Percentiles rank a stretch among this genome's conserved stretches.
Evolutionary conservation across 441 rosid species (phyloP).

Genomic region (Erysimum cheiri): DNA sequence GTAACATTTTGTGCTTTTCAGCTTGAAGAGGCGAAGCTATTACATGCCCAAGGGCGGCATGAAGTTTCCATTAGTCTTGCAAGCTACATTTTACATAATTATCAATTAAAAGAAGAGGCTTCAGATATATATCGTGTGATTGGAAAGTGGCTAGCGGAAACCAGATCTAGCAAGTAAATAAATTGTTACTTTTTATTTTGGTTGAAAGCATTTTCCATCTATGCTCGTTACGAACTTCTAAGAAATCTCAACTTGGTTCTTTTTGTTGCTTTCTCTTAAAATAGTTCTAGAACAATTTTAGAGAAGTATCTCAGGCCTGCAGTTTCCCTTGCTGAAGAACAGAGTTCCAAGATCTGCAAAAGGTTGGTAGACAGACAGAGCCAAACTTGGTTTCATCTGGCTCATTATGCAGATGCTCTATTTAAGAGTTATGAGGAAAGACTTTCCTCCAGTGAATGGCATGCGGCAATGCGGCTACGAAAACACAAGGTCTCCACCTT

Average conservation of each 20-base stretch:
- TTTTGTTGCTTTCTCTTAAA: conserved; percentile 33
- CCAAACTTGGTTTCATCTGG: conserved; percentile 91
- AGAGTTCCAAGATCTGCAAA: conserved; percentile 54
- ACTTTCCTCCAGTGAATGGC: conserved; percentile 94
- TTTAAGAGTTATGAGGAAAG: conserved; percentile 94
- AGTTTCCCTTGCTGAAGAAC: conserved; percentile 77
- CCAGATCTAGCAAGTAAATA: conserved; percentile 94
- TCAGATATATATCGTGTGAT: conserved; percentile 86
- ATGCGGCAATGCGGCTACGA: conserved; percentile 92
- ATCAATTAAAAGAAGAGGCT: conserved; percentile 66
- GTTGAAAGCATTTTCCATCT: conserved; percentile 19
- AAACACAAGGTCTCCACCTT: conserved; percentile 77
- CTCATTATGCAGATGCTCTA: conserved; percentile 95
- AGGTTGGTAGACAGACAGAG: conserved; percentile 79
- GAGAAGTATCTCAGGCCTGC: conserved; percentile 97
- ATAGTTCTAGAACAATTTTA: conserved; percentile 93
- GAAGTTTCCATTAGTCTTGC: conserved; percentile 98
- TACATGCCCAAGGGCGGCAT: conserved; percentile 94
- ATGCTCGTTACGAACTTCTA: conserved; percentile 23
- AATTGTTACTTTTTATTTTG: conserved; percentile 35
- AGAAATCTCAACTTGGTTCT: conserved; percentile 28
- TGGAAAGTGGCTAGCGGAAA: conserved; percentile 99
- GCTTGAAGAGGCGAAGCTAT: conserved; percentile 97
- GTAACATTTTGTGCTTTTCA: conserved; percentile 45
- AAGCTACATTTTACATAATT: conserved; percentile 75